Conservation (phyloP, 148 eudicot species). For the Rhododendron ferrugineum region DNA sequence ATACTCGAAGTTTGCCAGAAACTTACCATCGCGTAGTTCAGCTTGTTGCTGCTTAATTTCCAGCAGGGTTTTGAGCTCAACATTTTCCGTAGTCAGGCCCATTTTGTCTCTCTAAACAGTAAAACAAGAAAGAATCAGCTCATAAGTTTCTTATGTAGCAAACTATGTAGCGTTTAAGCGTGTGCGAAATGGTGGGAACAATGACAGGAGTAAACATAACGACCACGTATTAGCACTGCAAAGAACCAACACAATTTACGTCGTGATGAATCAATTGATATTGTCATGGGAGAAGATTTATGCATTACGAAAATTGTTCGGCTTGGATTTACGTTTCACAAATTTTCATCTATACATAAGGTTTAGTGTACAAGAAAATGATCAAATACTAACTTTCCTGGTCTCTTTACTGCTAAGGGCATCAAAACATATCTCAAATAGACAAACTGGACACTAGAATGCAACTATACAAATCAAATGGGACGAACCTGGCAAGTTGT, state of each 20-base stretch:
- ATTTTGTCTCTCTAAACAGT: constrained; percentile 33
- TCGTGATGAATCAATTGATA: not conserved
- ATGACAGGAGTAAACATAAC: too few species aligned
- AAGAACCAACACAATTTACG: not conserved
- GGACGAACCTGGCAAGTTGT: constrained; percentile 39
- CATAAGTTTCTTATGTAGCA: not conserved
- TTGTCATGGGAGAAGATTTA: not conserved
- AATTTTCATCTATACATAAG: not conserved
- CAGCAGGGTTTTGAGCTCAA: constrained; percentile 34
- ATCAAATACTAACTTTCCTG: not conserved
- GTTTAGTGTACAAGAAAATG: not conserved
- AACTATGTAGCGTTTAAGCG: not conserved
- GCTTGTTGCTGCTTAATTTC: constrained; percentile 47
- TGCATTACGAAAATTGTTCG: not conserved
- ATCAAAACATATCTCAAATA: not conserved
- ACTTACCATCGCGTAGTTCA: constrained; percentile 49
- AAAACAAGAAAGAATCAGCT: not conserved
- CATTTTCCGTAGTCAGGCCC: constrained; percentile 31
- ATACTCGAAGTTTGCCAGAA: not conserved
- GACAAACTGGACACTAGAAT: not conserved
- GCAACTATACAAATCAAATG: not conserved
- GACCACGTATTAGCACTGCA: not conserved
- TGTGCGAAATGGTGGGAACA: too few species aligned
- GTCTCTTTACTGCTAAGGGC: not conserved
- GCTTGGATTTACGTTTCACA: not conserved